Base-by-base conservation (phyloP, 2,329 filamentous ascomycete species). In the Blumeriella jaapii region DNA sequence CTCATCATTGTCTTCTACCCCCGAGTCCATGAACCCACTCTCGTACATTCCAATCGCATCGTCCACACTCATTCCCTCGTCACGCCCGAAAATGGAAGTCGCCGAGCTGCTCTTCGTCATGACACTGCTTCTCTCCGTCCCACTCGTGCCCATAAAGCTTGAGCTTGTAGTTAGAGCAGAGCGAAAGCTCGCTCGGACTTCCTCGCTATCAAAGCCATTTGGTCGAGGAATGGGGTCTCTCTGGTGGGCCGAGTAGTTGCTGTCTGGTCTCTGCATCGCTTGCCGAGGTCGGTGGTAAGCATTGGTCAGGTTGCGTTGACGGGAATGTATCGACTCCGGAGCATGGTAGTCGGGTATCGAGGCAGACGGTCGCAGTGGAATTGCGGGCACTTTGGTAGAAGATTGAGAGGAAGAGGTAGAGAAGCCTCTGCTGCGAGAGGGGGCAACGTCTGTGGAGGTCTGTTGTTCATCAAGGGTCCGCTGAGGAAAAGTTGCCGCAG, bases 81-180 rank as follows among this genome's bases (percentile, higher is more conserved):
- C 65, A 11, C 62, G 57, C 24, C 55, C 58, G 44, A 62, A 57
- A 58, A 67, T 68, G 42, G 65, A 91, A 61, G 61, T 80, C 34
- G 78, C 67, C 2, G 82, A 86, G 62, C 82, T 93, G 41, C 75
- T 74, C 48, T 82, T 85, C 3, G 85, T 91, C 45, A 79, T 57
- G 31, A 91, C 68, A 53, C 86, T 94, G 56, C 83, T 93, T 42
- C 83, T 71, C 53, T 89, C 83, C 1, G 84, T 93, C 7, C 70
- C 69, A 43, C 69, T 71, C 5, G 83, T 91, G n/a, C 68, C 53
- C 28, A 55, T 29, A 24, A 48, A 55, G 50, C 71, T 77, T 11
- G 73, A 78, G 36, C 65, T 65, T 3, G 63, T 71, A 3, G 74
- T 79, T 54, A 73, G 59, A 16, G 64, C 68, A 3, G 74, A 79